Percentiles rank a stretch among this genome's conserved stretches.
Evolutionary conservation across 2,329 filamentous ascomycete genomes (phyloP).

Genomic region (Furcasterigmium furcatum): DNA sequence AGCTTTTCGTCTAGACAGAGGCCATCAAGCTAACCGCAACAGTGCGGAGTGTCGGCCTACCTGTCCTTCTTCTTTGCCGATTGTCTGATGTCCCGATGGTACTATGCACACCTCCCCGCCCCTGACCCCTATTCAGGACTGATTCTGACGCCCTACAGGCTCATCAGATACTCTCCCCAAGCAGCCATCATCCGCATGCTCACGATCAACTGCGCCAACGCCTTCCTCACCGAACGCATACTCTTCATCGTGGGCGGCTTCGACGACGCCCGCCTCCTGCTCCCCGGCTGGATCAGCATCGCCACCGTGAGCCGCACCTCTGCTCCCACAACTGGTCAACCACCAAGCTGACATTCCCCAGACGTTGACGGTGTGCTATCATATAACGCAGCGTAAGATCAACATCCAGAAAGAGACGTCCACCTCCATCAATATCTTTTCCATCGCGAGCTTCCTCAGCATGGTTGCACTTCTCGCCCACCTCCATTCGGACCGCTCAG

Average conservation of each 20-base stretch:
- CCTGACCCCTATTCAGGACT: no score
- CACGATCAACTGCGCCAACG: constrained; percentile 70
- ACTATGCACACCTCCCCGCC: constrained; percentile 17
- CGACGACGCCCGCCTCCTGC: constrained; percentile 65
- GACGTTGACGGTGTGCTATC: constrained; percentile 72
- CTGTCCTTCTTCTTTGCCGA: constrained; percentile 82
- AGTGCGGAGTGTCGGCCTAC: constrained; percentile 76
- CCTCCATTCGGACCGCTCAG: constrained; percentile 59
- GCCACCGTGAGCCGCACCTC: constrained; percentile 54
- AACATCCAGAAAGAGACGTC: constrained; percentile 78
- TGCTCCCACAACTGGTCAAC: no score
- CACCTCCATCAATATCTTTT: constrained; percentile 74
- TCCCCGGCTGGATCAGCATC: constrained; percentile 77
- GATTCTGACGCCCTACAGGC: constrained; percentile 42
- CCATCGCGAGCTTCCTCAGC: constrained; percentile 71
- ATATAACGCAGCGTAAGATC: constrained; percentile 74
- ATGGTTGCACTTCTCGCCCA: constrained; percentile 68
- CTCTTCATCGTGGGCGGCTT: constrained; percentile 69
- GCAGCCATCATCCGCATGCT: constrained; percentile 78
- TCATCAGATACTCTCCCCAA: constrained; percentile 78
- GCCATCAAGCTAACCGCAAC: constrained; percentile 5
- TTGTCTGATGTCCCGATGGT: constrained; percentile 82
- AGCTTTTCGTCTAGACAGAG: no score
- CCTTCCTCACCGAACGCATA: constrained; percentile 70
- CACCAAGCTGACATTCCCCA: constrained; percentile 23